Base-by-base conservation (phyloP, 148 eudicot species). In the Diospyros kaki region DNA sequence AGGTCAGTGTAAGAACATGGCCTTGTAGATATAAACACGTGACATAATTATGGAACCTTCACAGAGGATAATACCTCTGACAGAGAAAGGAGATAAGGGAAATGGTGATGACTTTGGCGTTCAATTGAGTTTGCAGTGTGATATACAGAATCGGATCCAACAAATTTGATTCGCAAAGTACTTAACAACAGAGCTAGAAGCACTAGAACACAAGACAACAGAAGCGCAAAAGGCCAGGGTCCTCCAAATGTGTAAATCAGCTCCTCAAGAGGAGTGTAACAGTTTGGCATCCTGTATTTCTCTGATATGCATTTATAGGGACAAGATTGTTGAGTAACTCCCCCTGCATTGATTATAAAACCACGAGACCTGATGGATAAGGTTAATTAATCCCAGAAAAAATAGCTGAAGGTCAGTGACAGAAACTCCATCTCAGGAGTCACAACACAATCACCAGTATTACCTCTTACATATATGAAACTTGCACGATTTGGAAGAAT, bases 191-290 rank as follows among this genome's bases (percentile, higher is more conserved):
- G 66, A 58, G 91, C 91, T 64, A 90, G 50, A 54, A 86, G 79
- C 68, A 86, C 66, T 64, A 85, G 76, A 75, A 86, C 70, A 56
- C 84, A 83, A 52, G 86, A 60, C 56, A 84, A 78, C 58, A 90
- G 59, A 68, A 88, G 79, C 55, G 88, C 73, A 81, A 92, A 92
- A 58, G 86, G 80, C 94, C 94, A 90, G 44, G 97, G 97, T 58
- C 97, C 97, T 76, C 97, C 94, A 78, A 92, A 92, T 71, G 89
- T 83, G 82, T 88, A 87, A 64, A 88, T 79, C 60, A 92, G 85
- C 85, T 92, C 97, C 79, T 92, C 97, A 58, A 92, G 86, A 61
- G 97, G 91, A 54, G 92, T 92, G 74, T 88, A 88, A 83, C 97
- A 92, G 74, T 90, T 91, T 39, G 92, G 94, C 88, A 84, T 90